phyloP scores from a whole-genome alignment of 768 basidiomycete species.

The Lactifluus piperatus region DNA sequence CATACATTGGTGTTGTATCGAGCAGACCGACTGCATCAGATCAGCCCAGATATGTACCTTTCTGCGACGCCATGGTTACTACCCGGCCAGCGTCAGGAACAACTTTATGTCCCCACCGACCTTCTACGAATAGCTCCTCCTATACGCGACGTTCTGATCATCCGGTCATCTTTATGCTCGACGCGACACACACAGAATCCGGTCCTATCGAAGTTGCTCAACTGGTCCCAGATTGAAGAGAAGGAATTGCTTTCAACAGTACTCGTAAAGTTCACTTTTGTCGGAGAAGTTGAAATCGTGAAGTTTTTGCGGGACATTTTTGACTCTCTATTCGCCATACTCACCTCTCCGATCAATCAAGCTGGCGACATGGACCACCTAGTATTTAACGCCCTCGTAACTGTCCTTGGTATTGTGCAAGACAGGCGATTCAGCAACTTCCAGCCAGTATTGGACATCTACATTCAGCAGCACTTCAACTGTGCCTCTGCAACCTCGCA shows the following conservation, averaged over 20 bases:
- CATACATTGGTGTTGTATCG: constrained; percentile 80
- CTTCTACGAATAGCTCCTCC: constrained; percentile 59
- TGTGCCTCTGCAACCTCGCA: constrained; percentile 74
- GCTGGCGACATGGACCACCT: constrained; percentile 72
- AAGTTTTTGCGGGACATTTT: constrained; percentile 89
- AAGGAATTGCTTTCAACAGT: constrained; percentile 60
- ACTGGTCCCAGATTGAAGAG: constrained; percentile 67
- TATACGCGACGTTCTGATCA: constrained; percentile 65
- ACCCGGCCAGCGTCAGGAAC: constrained; percentile 51
- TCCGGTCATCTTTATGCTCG: constrained; percentile 88
- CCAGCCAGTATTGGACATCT: constrained; percentile 86
- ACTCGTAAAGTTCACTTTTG: constrained; percentile 81
- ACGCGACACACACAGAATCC: constrained; percentile 88
- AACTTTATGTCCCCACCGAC: constrained; percentile 47
- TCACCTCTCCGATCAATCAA: constrained; percentile 67
- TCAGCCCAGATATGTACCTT: constrained; percentile 66
- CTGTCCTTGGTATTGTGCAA: constrained; percentile 84
- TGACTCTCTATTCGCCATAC: constrained; percentile 85
- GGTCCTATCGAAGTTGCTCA: constrained; percentile 68
- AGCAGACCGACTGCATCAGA: constrained; percentile 57
- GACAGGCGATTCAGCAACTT: constrained; percentile 95
- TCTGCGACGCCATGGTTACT: constrained; percentile 52
- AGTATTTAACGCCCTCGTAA: constrained; percentile 87
- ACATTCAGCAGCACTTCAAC: constrained; percentile 84
- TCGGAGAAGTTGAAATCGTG: constrained; percentile 90